A percentile compares a stretch with the other conserved stretches of the same genome.
These are phyloP conservation scores for Aaosphaeria arxii DNA, from an alignment of 2,329 filamentous ascomycete genomes.

Conservation along the genomic window DNA sequence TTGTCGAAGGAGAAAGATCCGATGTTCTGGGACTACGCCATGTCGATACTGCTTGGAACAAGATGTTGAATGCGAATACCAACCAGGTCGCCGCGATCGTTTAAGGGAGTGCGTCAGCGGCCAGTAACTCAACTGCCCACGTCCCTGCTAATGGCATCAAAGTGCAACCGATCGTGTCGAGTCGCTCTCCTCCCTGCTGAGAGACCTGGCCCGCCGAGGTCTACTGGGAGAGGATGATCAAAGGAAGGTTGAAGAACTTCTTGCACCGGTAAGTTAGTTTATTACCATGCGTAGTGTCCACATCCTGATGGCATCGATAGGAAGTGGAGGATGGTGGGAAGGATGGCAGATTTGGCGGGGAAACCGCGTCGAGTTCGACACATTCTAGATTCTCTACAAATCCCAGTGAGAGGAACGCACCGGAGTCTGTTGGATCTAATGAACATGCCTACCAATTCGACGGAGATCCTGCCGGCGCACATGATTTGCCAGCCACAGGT, in stretches of 20 bases:
- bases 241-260: conserved; percentile 7
- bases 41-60: conserved; percentile 12
- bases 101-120: not conserved
- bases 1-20: conserved; percentile 23
- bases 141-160: not conserved
- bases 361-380: not conserved
- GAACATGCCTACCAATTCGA: conserved; percentile 18
- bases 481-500: conserved; percentile 27
- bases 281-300: not conserved
- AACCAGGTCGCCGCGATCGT: not conserved
- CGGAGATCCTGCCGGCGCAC: conserved; percentile 27
- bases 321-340: too few species aligned
- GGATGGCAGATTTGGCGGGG: not conserved
- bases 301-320: not conserved
- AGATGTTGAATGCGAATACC: not conserved
- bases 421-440: conserved; percentile 22
- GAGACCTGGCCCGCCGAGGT: conserved; percentile 14
- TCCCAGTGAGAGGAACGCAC: not conserved
- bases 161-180: conserved; percentile 25
- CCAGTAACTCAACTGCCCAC: not conserved
- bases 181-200: conserved; percentile 22
- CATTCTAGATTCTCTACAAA: not conserved
- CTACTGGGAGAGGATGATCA: conserved; percentile 9
- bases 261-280: not conserved
- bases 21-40: conserved; percentile 20